Conservation (phyloP, 2,329 filamentous ascomycete species). For the Nemania diffusa region DNA sequence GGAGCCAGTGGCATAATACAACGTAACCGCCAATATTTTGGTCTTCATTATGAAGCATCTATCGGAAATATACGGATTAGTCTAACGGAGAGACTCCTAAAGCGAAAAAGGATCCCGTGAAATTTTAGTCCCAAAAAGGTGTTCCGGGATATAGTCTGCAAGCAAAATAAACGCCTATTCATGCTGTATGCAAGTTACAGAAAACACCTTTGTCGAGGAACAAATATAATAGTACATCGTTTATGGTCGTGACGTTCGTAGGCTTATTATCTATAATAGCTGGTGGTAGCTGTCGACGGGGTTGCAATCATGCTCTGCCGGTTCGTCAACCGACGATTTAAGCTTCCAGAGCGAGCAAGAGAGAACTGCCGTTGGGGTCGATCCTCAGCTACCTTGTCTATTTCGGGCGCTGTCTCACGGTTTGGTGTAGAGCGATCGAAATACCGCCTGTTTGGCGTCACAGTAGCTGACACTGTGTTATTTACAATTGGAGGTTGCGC, state of each 20-base stretch:
- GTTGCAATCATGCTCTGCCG: slow-evolving; percentile 57
- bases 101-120: slow-evolving; percentile 15
- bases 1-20: slow-evolving; percentile 9
- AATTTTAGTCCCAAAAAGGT: slow-evolving; percentile 23
- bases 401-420: slow-evolving; percentile 52
- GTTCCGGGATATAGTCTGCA: slow-evolving; percentile 32
- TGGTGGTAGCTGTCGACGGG: slow-evolving; percentile 51
- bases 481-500: slow-evolving; percentile 47
- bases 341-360: slow-evolving; percentile 58
- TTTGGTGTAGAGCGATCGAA: slow-evolving; percentile 59
- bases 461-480: slow-evolving; percentile 49
- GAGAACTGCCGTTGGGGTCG: slow-evolving; percentile 59
- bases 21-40: neutral
- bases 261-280: slow-evolving; percentile 57
- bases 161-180: slow-evolving; percentile 41
- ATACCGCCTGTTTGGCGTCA: slow-evolving; percentile 56
- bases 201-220: slow-evolving; percentile 39
- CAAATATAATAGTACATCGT: slow-evolving; percentile 48
- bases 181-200: slow-evolving; percentile 41
- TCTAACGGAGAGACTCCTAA: neutral
- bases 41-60: slow-evolving; percentile 6
- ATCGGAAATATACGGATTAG: slow-evolving; percentile 6
- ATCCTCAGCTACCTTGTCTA: slow-evolving; percentile 55
- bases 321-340: slow-evolving; percentile 56
- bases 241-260: slow-evolving; percentile 44